phyloP scores from a whole-genome alignment of 225 moss, liverwort and hornwort species.

The Marchantia polymorpha region DNA sequence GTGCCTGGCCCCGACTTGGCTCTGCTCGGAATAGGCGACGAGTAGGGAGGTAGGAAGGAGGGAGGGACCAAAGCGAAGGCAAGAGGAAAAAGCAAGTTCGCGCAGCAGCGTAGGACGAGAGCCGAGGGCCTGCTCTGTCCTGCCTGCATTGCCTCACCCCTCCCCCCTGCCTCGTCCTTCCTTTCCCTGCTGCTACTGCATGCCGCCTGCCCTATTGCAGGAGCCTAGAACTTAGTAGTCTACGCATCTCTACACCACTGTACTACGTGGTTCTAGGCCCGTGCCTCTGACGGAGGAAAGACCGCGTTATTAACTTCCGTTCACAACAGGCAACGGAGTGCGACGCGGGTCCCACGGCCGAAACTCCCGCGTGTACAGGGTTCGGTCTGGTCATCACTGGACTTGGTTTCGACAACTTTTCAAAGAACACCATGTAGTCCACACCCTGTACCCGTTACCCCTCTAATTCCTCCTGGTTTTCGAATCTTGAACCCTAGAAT shows the following conservation, averaged over 20 bases:
- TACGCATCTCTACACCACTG: background rate
- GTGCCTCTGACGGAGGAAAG: background rate
- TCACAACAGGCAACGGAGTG: background rate
- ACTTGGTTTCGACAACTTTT: constrained; percentile 3
- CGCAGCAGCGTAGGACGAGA: background rate
- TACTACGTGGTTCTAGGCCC: constrained; percentile 7
- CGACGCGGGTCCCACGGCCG: background rate
- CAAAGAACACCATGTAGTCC: background rate
- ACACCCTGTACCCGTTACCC: background rate
- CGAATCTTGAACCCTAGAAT: background rate
- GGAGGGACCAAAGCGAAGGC: background rate
- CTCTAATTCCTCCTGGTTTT: background rate
- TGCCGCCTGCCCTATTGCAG: background rate
- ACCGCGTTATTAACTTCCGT: constrained; percentile 12
- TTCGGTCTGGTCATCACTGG: background rate
- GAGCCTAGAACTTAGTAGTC: background rate
- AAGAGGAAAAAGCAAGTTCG: background rate
- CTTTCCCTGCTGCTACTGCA: background rate
- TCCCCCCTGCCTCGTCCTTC: background rate
- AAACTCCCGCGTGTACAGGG: constrained; percentile 7
- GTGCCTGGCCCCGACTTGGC: constrained; percentile 4
- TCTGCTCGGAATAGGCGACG: background rate
- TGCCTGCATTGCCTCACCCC: background rate
- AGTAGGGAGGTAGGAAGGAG: background rate
- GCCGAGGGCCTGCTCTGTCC: background rate